Evolutionary conservation across 768 basidiomycete species (phyloP).

Genomic region (Boletus insuetus): DNA sequence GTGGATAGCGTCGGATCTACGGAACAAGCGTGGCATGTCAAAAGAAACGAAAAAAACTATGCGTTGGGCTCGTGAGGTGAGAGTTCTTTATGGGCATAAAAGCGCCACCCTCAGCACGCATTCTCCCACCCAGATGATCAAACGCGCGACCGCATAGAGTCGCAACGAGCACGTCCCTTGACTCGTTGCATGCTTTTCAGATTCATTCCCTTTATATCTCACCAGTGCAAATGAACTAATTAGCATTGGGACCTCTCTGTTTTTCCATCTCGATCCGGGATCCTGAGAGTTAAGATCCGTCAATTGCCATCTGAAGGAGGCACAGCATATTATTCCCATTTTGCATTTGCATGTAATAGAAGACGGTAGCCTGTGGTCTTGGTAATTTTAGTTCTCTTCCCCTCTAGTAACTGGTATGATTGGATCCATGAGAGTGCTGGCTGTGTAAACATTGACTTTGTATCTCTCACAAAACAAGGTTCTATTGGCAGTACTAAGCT

Average conservation of each 20-base stretch:
- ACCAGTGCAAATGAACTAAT: slow-evolving; percentile 52
- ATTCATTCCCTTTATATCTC: slow-evolving; percentile 33
- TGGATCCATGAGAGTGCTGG: too few relatives aligned
- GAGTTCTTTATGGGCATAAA: slow-evolving; percentile 15
- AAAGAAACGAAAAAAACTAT: slow-evolving; percentile 83
- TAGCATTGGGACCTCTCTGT: slow-evolving; percentile 15
- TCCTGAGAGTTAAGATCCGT: slow-evolving; percentile 22
- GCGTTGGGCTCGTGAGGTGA: slow-evolving; percentile 91
- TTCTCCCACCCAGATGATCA: slow-evolving; percentile 59
- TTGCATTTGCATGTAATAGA: slow-evolving; percentile 61
- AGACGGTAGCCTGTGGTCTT: slow-evolving; percentile 32
- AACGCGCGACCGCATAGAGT: slow-evolving; percentile 70
- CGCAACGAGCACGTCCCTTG: slow-evolving; percentile 8
- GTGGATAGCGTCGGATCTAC: slow-evolving; percentile 75
- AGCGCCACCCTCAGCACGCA: neutral
- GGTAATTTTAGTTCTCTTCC: slow-evolving; percentile 21
- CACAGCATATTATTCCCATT: slow-evolving; percentile 46
- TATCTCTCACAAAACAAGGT: too few relatives aligned
- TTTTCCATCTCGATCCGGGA: slow-evolving; percentile 14
- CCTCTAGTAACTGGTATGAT: too few relatives aligned
- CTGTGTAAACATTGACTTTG: too few relatives aligned
- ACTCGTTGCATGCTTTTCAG: slow-evolving; percentile 27
- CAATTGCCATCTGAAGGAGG: slow-evolving; percentile 71
- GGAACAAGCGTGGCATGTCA: slow-evolving; percentile 69
- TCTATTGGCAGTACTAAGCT: too few relatives aligned